Base-by-base conservation (phyloP, 2,329 filamentous ascomycete species). In the Sarocladium oryzae region DNA sequence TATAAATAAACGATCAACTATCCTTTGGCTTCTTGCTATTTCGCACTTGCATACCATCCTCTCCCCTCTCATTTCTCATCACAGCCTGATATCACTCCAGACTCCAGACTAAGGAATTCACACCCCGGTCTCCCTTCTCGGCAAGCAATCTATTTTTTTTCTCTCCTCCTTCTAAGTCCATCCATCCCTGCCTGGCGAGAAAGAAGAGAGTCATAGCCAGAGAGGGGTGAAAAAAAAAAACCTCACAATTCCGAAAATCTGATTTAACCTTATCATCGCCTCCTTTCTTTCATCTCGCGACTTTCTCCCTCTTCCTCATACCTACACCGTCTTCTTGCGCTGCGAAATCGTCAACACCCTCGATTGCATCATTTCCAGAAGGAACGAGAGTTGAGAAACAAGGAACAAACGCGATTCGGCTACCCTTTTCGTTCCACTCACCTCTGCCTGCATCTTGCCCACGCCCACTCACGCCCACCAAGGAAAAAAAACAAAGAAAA, bases 81-180 rank as follows among this genome's bases (percentile, higher is more conserved):
- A 48, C 40, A 43, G 40, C 24, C 43, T 33, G 26, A 48, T 32
- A 21, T 33, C 24, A 28, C 13, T 30, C 13, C 13, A n/a, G 7
- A 30, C 13, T 13, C 28, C 28, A 30, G 7, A 13, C 28, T 30
- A 32, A 15, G 10, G 6, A 40, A 40, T 13, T 26, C 13, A 21
- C 9, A 48, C 43, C 43, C 43, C 16, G 24, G 43, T 48, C 28
- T n/a, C 7, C 43, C 26, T 48, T 32, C 40, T 43, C 40, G 43
- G 43, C 24, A 40, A 20, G 26, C 43, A 48, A 48, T 48, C 43
- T 48, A 48, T 48, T 32, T 48, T 45, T 20, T 20, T 20, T 48
- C 24, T n/a, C n/a, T n/a, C n/a, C n/a, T n/a, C n/a, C n/a, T n/a
- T n/a, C n/a, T n/a, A n/a, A n/a, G 5, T 23, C 21, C n/a, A 7